phyloP scores from a whole-genome alignment of 2,329 filamentous ascomycete species.

The Blastomyces emzantsi region DNA sequence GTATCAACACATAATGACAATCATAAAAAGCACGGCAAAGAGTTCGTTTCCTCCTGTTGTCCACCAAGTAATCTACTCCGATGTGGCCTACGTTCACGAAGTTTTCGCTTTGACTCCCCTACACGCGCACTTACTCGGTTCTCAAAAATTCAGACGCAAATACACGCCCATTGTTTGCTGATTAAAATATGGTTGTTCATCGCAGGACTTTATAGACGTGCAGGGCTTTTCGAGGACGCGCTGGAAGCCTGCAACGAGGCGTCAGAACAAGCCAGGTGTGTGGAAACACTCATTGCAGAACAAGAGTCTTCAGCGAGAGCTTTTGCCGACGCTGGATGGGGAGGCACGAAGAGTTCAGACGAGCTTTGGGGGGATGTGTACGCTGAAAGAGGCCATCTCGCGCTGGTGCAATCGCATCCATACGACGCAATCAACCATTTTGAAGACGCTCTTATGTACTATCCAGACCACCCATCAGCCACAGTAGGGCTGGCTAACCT shows the following conservation, averaged over 20 bases:
- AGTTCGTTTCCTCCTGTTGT: slow-evolving; percentile 30
- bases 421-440: slow-evolving; percentile 67
- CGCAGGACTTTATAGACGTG: slow-evolving; percentile 75
- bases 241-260: slow-evolving; percentile 75
- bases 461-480: slow-evolving; percentile 67
- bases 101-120: slow-evolving; percentile 32
- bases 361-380: slow-evolving; percentile 78
- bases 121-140: slow-evolving; percentile 42
- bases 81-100: slow-evolving; percentile 31
- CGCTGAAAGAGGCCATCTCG: slow-evolving; percentile 64
- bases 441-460: slow-evolving; percentile 71
- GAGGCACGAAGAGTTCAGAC: slow-evolving; percentile 68
- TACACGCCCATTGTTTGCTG: slow-evolving; percentile 51
- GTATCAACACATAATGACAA: slow-evolving; percentile 28
- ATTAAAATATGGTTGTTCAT: slow-evolving; percentile 85
- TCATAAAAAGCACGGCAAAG: slow-evolving; percentile 30
- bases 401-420: slow-evolving; percentile 51
- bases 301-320: slow-evolving; percentile 55
- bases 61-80: slow-evolving; percentile 37
- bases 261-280: slow-evolving; percentile 58
- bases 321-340: slow-evolving; percentile 62
- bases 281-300: slow-evolving; percentile 58
- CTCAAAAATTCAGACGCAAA: slow-evolving; percentile 43
- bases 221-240: slow-evolving; percentile 69
- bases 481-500: slow-evolving; percentile 78